Base-by-base conservation (phyloP, 108 stramenopile species). In the Ochromonas danica region DNA sequence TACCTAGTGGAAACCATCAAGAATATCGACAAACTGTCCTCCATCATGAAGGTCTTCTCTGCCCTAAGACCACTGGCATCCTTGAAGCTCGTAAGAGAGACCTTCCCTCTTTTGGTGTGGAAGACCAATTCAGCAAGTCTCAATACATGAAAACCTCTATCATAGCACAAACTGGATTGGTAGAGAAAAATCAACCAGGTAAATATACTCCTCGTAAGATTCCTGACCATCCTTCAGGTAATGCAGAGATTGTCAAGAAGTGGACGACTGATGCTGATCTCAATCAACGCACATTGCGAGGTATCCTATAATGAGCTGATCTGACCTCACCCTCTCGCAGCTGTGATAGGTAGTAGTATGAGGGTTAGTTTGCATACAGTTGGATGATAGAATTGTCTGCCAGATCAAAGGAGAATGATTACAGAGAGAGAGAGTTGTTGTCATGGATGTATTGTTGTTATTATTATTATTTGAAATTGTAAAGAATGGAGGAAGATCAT, bases 51-150 rank as follows among this genome's bases (percentile, higher is more conserved):
- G 84, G 84, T 33, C 61, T 85, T 60, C 80, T 33, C 80, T 67
- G 77, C 28, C 79, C 82, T 0, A 85, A 85, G 45, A 79, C 65
- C 10, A 70, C 78, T 10, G 14, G 80, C 39, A 78, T 85, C 70
- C 79, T 85, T 38, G 71, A 82, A 0, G 31, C 82, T 0, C 81
- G 84, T 28, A n/a, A 71, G 30, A 71, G 40, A 28, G 84, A 85
- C 31, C 79, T 83, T 0, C 79, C 72, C 0, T 82, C 84, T 0
- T 72, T 36, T 28, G 84, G 84, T n/a, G 40, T 80, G 10, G 82
- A 85, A 33, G 84, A 85, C 61, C 80, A 81, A 82, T 85, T 85
- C 39, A 39, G 79, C 0, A 83, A 83, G 39, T 80, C 84, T 1
- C 35, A 78, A n/a, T 78, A 78, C 38, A 36, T 42, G 17, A 38